phyloP scores from a whole-genome alignment of 176 grass and related monocot genomes.

The Urochloa ruziziensis region DNA sequence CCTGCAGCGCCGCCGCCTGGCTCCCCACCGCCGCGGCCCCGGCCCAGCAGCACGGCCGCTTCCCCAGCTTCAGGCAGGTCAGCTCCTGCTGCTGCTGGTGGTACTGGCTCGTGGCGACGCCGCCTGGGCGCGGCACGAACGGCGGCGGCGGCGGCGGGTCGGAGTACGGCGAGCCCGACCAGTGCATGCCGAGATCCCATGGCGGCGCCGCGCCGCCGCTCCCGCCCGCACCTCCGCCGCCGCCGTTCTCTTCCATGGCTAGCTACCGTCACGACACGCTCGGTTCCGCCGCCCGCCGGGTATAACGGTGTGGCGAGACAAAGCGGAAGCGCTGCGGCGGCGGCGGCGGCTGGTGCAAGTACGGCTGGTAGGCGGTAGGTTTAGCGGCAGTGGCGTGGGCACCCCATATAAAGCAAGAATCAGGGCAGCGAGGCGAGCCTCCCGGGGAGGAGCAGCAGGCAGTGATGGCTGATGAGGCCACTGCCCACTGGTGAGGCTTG shows the following conservation, averaged over 20 bases:
- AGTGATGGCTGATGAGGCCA: too few relatives aligned
- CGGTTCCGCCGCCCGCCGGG: neutral
- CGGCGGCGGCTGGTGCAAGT: neutral
- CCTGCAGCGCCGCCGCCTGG: neutral
- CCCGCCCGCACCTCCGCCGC: neutral
- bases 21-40: neutral
- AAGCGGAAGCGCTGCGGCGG: neutral
- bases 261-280: neutral
- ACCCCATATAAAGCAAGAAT: slow-evolving; percentile 44
- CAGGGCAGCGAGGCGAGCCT: slow-evolving; percentile 4
- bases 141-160: slow-evolving; percentile 21
- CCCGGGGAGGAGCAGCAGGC: slow-evolving; percentile 38
- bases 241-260: slow-evolving; percentile 45
- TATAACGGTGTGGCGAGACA: neutral
- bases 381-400: slow-evolving; percentile 4
- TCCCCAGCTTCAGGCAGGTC: slow-evolving; percentile 65
- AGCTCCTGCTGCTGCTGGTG: slow-evolving; percentile 43
- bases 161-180: neutral
- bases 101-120: neutral
- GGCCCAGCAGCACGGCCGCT: slow-evolving; percentile 43
- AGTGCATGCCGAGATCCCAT: slow-evolving; percentile 39
- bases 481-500: too few relatives aligned
- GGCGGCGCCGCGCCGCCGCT: slow-evolving; percentile 1
- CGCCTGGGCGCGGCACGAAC: neutral
- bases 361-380: slow-evolving; percentile 37